Base-by-base conservation (phyloP, 2,329 filamentous ascomycete genomes). In the Balansia obtecta region DNA sequence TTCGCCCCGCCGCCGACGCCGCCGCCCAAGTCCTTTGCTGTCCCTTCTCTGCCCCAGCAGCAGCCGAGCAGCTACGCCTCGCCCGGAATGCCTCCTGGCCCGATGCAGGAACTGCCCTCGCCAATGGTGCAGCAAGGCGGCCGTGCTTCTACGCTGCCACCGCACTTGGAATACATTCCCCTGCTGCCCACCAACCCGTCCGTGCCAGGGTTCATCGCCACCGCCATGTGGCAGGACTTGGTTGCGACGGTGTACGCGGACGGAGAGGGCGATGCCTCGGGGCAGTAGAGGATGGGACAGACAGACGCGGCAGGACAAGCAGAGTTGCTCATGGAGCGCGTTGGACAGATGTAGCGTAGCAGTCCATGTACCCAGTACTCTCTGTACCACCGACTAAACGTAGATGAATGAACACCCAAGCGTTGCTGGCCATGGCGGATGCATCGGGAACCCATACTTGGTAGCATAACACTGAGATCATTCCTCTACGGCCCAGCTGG, bases 1-100 rank as follows among this genome's bases (percentile, higher is more conserved):
- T 41, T 38, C 30, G 39, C 39, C 15, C 22, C 20, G 51, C 94
- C 89, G 66, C 88, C 95, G 73, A 96, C 91, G 89, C 90, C 94
- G 67, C 83, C 86, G 62, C 89, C 90, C 11, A 37, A 37, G 7
- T 13, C 34, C 7, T 37, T 37, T 57, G 96, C 96, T 71, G 87
- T 88, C 73, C 86, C 83, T 27, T 8, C 27, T 66, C 80, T 79
- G 49, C 53, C 60, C 52, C 60, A 64, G 42, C 48, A 60, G 55
- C 75, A 15, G 34, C 6, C 34, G 15, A 37, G 34, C 15, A 13
- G 11, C 34, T 37, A 37, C 34, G 34, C 34, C 15, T 12, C 34
- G 4, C 10, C 34, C 15, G 7, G 34, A 12, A 37, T 37, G 34
- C 15, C 34, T 13, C 15, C 34, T 12, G 2, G 3, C 34, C 11